Evolutionary conservation across 2,329 filamentous ascomycete species (phyloP).

Genomic region (Penicillium verrucosum): DNA sequence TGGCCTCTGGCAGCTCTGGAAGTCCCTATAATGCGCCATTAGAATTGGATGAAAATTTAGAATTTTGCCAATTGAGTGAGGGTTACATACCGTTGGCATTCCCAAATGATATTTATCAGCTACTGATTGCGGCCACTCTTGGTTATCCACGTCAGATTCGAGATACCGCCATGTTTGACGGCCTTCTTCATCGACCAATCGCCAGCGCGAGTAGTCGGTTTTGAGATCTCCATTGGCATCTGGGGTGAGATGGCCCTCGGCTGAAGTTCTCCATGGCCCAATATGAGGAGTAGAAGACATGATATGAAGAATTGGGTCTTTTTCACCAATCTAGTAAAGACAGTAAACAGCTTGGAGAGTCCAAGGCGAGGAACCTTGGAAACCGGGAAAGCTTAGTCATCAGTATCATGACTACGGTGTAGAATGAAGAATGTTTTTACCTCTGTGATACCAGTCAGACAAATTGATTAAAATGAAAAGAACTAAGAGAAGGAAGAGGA

Average conservation of each 20-base stretch:
- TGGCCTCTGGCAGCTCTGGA: constrained; percentile 66
- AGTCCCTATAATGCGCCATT: constrained; percentile 56
- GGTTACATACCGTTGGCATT: constrained; percentile 64
- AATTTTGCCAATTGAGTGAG: background rate
- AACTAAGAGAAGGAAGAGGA: background rate
- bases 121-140: constrained; percentile 77
- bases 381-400: constrained; percentile 11
- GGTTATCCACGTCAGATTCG: constrained; percentile 63
- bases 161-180: constrained; percentile 95
- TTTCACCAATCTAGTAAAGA: background rate
- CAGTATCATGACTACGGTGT: constrained; percentile 7
- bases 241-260: constrained; percentile 34
- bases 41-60: background rate
- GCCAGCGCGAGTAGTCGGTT: constrained; percentile 81
- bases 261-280: constrained; percentile 34
- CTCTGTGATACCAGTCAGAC: background rate
- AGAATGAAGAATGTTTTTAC: constrained; percentile 2
- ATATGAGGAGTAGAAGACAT: constrained; percentile 26
- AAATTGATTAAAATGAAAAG: background rate
- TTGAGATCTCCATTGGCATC: constrained; percentile 44
- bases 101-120: constrained; percentile 91
- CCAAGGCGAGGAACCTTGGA: background rate
- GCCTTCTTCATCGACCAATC: constrained; percentile 76
- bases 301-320: background rate
- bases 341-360: background rate